A percentile compares a stretch with the other conserved stretches of the same genome.
Evolutionary conservation across 805 yeast genomes (phyloP).

Genomic region (Ogataea neopini): DNA sequence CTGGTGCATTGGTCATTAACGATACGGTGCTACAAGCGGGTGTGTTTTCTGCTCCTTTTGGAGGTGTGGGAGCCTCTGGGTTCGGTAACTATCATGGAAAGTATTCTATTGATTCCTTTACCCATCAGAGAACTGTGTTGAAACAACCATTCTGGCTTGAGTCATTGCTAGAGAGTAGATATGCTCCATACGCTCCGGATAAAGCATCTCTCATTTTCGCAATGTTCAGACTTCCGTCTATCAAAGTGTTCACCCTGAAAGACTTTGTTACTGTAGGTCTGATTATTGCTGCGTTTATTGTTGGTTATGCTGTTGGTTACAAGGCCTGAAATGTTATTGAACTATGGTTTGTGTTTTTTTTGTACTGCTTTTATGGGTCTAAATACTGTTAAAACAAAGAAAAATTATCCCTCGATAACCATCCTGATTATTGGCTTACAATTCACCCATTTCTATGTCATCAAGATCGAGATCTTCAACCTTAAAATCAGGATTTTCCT

Average conservation of each 20-base stretch:
- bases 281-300: not conserved
- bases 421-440: not conserved
- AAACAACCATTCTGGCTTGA: slow-evolving; percentile 67
- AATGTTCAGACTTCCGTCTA: slow-evolving; percentile 12
- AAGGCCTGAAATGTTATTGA: not conserved
- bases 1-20: slow-evolving; percentile 72
- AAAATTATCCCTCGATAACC: slow-evolving; percentile 11
- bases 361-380: no score
- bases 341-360: no score
- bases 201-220: slow-evolving; percentile 24
- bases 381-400: no score
- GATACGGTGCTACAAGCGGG: slow-evolving; percentile 77
- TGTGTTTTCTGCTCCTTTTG: slow-evolving; percentile 71
- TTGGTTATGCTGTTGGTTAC: slow-evolving; percentile 8
- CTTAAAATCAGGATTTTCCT: not conserved
- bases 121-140: slow-evolving; percentile 70
- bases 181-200: slow-evolving; percentile 55
- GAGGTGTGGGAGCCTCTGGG: slow-evolving; percentile 89
- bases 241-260: not conserved
- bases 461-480: slow-evolving; percentile 16
- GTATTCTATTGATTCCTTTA: slow-evolving; percentile 67
- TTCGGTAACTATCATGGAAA: slow-evolving; percentile 80
- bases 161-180: slow-evolving; percentile 54
- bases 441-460: slow-evolving; percentile 14
- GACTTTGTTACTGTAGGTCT: slow-evolving; percentile 5